These are phyloP conservation scores for Termitomyces sp. DNA, from an alignment of 768 basidiomycete genomes.

Conservation along the genomic window DNA sequence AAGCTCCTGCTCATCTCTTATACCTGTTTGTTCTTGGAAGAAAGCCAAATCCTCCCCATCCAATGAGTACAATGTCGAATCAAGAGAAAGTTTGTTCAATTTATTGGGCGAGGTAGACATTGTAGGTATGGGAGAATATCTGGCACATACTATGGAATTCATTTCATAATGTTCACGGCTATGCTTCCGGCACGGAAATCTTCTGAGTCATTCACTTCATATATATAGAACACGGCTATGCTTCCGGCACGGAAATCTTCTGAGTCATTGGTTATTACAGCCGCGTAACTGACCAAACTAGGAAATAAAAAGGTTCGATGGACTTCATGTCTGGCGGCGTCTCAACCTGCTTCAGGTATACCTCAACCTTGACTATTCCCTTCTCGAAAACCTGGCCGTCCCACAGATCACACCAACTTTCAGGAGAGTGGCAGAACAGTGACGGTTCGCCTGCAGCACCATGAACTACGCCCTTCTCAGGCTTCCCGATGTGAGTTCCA, in stretches of 20 bases:
- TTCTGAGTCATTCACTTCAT: too few relatives aligned
- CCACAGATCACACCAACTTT: conserved; percentile 35
- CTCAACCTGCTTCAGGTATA: conserved; percentile 18
- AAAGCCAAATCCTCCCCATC: conserved; percentile 27
- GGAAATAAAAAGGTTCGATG: conserved; percentile 5
- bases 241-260: too few relatives aligned
- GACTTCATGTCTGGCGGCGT: not conserved
- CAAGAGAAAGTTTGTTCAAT: conserved; percentile 12
- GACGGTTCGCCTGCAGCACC: not conserved
- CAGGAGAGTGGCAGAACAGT: conserved; percentile 34
- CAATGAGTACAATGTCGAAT: conserved; percentile 23
- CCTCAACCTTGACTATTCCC: conserved; percentile 27
- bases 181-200: too few relatives aligned
- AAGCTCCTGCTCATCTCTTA: conserved; percentile 31
- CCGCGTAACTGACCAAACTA: conserved; percentile 24
- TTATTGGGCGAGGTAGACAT: not conserved
- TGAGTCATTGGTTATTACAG: conserved; percentile 11
- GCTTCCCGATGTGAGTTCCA: conserved; percentile 33
- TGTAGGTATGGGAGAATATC: not conserved
- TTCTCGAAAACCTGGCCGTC: conserved; percentile 28
- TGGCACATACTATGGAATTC: too few relatives aligned
- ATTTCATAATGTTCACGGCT: not conserved
- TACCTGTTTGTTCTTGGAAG: conserved; percentile 32
- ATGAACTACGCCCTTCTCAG: conserved; percentile 27
- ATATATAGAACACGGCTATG: too few relatives aligned